Evolutionary conservation across 2,329 filamentous ascomycete species (phyloP).

Genomic region (Ustilaginoidea virens): DNA sequence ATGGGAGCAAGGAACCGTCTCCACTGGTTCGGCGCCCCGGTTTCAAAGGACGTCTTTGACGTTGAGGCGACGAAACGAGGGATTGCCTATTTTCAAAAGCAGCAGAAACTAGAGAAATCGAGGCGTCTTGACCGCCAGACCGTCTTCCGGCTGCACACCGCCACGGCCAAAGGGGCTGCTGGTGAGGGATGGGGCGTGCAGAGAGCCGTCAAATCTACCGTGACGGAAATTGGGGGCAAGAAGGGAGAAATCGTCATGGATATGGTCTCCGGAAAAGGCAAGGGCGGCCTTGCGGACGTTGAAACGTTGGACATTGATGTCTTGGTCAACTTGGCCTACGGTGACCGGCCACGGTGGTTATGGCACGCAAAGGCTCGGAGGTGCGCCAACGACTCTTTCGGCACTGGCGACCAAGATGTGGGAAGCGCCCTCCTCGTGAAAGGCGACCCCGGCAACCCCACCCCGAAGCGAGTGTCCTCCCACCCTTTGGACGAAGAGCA

Average conservation of each 20-base stretch:
- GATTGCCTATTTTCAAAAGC: constrained; percentile 79
- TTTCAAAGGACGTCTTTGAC: constrained; percentile 86
- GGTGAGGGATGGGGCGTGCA: constrained; percentile 88
- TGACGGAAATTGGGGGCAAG: constrained; percentile 86
- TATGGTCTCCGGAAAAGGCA: constrained; percentile 78
- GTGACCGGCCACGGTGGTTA: constrained; percentile 80
- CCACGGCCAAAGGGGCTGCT: constrained; percentile 79
- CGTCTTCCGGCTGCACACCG: constrained; percentile 61
- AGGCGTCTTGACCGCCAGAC: constrained; percentile 73
- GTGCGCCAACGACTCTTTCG: constrained; percentile 26
- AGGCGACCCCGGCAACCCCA: constrained; percentile 27
- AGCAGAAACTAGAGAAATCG: constrained; percentile 64
- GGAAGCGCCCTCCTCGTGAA: constrained; percentile 36
- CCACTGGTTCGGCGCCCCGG: constrained; percentile 68
- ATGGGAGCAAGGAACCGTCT: constrained; percentile 84
- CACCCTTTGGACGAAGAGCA: constrained; percentile 36
- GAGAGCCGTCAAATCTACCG: constrained; percentile 85
- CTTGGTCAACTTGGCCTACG: constrained; percentile 63
- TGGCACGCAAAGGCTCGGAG: constrained; percentile 85
- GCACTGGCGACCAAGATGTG: constrained; percentile 30
- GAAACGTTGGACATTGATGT: constrained; percentile 82
- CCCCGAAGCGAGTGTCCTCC: constrained; percentile 33
- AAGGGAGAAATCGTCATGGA: constrained; percentile 89
- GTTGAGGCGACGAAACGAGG: constrained; percentile 67
- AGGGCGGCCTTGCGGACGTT: constrained; percentile 79